Evolutionary conservation across 371 early-diverging fungal species (phyloP).

Genomic region (Entomophthora muscae): DNA sequence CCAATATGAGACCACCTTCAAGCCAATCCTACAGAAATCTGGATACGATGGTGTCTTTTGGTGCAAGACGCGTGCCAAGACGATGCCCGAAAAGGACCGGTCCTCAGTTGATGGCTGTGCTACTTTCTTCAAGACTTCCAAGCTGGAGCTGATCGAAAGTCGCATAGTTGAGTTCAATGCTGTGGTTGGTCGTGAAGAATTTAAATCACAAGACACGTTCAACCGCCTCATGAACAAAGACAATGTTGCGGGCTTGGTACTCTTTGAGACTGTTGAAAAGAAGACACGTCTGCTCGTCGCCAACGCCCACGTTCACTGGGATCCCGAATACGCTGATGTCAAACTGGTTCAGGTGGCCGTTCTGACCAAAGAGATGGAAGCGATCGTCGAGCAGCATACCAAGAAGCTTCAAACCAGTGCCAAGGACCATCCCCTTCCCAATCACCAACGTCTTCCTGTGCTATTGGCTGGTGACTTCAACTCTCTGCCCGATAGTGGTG

Average conservation of each 20-base stretch:
- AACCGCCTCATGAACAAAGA: constrained; percentile 94
- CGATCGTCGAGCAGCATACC: constrained; percentile 26
- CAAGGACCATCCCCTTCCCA: constrained; percentile 14
- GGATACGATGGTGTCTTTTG: constrained; percentile 87
- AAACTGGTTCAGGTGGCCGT: constrained; percentile 95
- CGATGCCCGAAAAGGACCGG: constrained; percentile 81
- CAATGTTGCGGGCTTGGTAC: constrained; percentile 79
- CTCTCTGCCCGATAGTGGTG: constrained; percentile 77
- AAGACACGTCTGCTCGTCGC: constrained; percentile 56
- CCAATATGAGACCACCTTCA: constrained; percentile 72
- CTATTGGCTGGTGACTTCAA: constrained; percentile 96
- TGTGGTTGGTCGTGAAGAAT: constrained; percentile 28
- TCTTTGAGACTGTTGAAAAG: constrained; percentile 69
- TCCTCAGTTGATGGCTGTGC: constrained; percentile 94
- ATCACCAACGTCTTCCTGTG: constrained; percentile 31
- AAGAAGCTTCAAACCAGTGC: constrained; percentile 16
- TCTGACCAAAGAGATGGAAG: constrained; percentile 83
- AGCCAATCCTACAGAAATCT: constrained; percentile 50
- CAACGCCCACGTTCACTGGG: constrained; percentile 92
- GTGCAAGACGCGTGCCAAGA: constrained; percentile 85
- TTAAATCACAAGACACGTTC: constrained; percentile 59
- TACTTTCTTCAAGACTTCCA: constrained; percentile 78
- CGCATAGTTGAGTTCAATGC: constrained; percentile 85
- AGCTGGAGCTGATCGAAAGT: constrained; percentile 64
- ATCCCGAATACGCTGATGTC: constrained; percentile 85